phyloP scores from a whole-genome alignment of 176 grass and related monocot genomes.

The Calamus simplicifolius region DNA sequence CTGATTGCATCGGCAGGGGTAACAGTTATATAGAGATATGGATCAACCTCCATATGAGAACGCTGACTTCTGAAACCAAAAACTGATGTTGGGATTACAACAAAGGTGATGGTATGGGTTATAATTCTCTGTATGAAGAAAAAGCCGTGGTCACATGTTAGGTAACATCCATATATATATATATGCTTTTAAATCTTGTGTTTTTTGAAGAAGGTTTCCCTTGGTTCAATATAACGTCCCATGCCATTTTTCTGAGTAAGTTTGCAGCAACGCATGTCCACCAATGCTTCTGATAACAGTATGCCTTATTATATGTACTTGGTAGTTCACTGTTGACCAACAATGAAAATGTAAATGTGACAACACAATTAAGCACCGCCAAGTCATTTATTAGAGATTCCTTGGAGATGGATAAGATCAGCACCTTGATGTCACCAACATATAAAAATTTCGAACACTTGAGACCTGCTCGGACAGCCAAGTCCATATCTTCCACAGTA shows the following conservation, averaged over 20 bases:
- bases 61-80: constrained; percentile 62
- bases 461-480: constrained; percentile 77
- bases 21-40: constrained; percentile 79
- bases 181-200: background rate
- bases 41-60: constrained; percentile 75
- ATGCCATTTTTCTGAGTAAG: constrained; percentile 81
- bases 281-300: constrained; percentile 78
- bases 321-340: constrained; percentile 94
- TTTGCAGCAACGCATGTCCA: constrained; percentile 71
- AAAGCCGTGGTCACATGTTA: too few relatives aligned
- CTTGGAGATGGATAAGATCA: background rate
- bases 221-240: constrained; percentile 69
- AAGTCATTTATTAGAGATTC: too few relatives aligned
- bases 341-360: background rate
- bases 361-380: background rate
- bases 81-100: constrained; percentile 73
- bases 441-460: constrained; percentile 94
- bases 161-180: background rate
- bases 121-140: too few relatives aligned
- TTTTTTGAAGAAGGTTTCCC: constrained; percentile 26
- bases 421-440: constrained; percentile 66
- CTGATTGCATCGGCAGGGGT: constrained; percentile 65
- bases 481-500: constrained; percentile 94
- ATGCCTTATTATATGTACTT: constrained; percentile 67
- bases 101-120: too few relatives aligned